These are phyloP conservation scores for Russula emetica DNA, from an alignment of 768 basidiomycete species.

Conservation along the genomic window DNA sequence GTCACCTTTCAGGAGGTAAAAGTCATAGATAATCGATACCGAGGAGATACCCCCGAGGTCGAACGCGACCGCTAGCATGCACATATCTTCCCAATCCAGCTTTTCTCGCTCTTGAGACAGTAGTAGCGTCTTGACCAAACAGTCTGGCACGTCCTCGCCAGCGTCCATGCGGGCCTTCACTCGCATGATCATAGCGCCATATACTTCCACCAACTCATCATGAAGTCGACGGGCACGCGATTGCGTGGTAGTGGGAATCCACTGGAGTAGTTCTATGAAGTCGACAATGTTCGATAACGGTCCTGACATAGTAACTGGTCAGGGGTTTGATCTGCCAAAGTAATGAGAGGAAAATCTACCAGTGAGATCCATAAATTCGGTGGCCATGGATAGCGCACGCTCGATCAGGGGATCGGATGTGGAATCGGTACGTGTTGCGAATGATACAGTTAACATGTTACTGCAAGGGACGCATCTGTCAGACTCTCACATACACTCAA, in stretches of 20 bases:
- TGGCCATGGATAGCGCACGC: slow-evolving; percentile 38
- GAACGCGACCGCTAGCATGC: slow-evolving; percentile 37
- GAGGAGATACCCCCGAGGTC: slow-evolving; percentile 38
- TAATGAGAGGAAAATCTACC: background rate
- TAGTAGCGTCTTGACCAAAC: slow-evolving; percentile 36
- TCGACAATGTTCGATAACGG: slow-evolving; percentile 45
- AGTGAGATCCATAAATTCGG: slow-evolving; percentile 44
- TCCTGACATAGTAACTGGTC: slow-evolving; percentile 28
- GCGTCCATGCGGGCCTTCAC: slow-evolving; percentile 33
- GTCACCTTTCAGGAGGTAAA: background rate
- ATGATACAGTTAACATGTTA: slow-evolving; percentile 45
- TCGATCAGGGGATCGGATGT: slow-evolving; percentile 40
- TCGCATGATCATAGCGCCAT: slow-evolving; percentile 34
- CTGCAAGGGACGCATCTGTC: slow-evolving; percentile 29
- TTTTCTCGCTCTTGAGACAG: slow-evolving; percentile 32
- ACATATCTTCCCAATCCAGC: slow-evolving; percentile 35
- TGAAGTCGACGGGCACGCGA: slow-evolving; percentile 41
- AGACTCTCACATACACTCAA: background rate
- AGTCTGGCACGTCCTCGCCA: slow-evolving; percentile 37
- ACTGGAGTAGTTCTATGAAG: slow-evolving; percentile 43
- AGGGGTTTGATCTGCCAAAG: background rate
- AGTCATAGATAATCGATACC: slow-evolving; percentile 1
- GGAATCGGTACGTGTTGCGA: slow-evolving; percentile 42
- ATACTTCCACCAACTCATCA: slow-evolving; percentile 33
- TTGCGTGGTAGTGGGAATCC: slow-evolving; percentile 38